Evolutionary conservation across 768 basidiomycete genomes (phyloP), one percentile per base, ranked within the genome.

Genomic region (Suillus brevipes): DNA sequence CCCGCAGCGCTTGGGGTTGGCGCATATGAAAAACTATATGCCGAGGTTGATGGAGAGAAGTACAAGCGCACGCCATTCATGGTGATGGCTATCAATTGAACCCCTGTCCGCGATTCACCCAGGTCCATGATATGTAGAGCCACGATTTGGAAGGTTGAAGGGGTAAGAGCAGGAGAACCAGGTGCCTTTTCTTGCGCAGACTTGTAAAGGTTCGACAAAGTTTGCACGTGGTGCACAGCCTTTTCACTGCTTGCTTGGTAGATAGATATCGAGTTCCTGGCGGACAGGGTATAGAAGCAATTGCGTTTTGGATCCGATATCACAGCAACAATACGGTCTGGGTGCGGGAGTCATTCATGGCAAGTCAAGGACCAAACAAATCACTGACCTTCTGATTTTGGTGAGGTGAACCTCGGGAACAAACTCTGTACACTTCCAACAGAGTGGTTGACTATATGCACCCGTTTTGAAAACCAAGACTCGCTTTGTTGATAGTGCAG

Each of bases 381-480:
- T 38, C 28, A 77, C 85, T 62, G 72, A 94, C 94, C 91, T 74
- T 92, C 88, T 42, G 81, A 72, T 63, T 79, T 85, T 6, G 87
- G 78, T 13, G 85, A 80, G 34, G 89, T 81, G 68, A 95, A 87
- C 25, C 89, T 84, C 55, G 94, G 94, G 31, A 96, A 81, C 60
- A 94, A 82, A 72, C 91, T 94, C 69, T 89, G 86, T 62, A 94
- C 82, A 18, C 89, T 85, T 50, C 91, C 87, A 47, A 92, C 83
- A 23, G 95, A 93, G 72, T 95, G 93, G 70, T 97, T 97, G 73
- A 93, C 83, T 62, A 99, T 82, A 68, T 91, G 87, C 25, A 93
- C 87, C 59, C 89, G 84, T 75, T 94, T 94, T 52, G 88, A 90
- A 78, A 97, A 97, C 95, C 95, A 97, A 0, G 92, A 90, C 71